phyloP scores from a whole-genome alignment of 345 rosid species.

The Physaria fendleri region DNA sequence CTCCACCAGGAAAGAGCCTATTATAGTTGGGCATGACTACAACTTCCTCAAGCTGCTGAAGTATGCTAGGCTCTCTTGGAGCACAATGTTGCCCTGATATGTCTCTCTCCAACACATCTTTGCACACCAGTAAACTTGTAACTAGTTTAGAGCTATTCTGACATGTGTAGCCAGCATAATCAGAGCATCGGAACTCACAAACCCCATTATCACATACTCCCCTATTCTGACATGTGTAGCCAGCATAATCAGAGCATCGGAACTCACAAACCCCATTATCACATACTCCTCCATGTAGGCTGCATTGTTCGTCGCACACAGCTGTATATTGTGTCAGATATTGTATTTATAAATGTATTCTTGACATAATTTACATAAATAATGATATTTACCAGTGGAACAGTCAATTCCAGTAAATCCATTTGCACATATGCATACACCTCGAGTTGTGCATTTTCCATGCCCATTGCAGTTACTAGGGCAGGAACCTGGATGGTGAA shows the following conservation, averaged over 20 bases:
- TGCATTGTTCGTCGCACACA: conserved; percentile 95
- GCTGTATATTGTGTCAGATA: conserved; percentile 41
- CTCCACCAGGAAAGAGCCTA: conserved; percentile 78
- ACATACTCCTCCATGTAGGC: conserved; percentile 99
- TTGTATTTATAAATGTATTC: not conserved
- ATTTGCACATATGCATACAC: conserved; percentile 65
- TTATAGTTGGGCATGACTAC: conserved; percentile 96
- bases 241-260: conserved; percentile 98
- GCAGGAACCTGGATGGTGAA: conserved; percentile 60
- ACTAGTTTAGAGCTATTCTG: conserved; percentile 90
- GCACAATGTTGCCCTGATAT: conserved; percentile 84
- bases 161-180: conserved; percentile 95
- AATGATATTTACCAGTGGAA: conserved; percentile 63
- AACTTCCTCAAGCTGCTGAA: conserved; percentile 96
- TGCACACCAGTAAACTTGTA: conserved; percentile 78
- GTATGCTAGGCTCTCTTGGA: conserved; percentile 81
- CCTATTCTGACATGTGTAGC: conserved; percentile 92
- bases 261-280: conserved; percentile 98
- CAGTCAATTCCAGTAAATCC: conserved; percentile 93
- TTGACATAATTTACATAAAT: not conserved
- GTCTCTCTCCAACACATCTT: conserved; percentile 73
- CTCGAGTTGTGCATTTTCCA: conserved; percentile 76
- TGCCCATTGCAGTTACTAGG: conserved; percentile 69
- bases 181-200: conserved; percentile 98
- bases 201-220: conserved; percentile 99